These are phyloP conservation scores for Apiospora arundinis DNA, from an alignment of 2,329 filamentous ascomycete genomes.

Conservation along the genomic window DNA sequence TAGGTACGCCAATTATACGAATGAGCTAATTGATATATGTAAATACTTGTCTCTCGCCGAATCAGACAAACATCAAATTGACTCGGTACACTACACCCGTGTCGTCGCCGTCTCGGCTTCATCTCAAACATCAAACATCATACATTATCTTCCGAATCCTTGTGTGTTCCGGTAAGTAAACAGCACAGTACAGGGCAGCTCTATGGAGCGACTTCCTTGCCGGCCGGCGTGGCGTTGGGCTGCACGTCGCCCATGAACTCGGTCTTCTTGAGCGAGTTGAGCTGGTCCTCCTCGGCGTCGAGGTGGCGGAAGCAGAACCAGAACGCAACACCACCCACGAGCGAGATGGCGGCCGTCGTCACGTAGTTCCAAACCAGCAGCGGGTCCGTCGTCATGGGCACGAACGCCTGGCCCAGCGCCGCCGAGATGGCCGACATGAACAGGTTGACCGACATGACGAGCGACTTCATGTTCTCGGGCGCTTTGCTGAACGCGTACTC, in stretches of 20 bases:
- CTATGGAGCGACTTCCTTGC: not conserved
- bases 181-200: too few relatives aligned
- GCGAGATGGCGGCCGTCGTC: conserved; percentile 65
- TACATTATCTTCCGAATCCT: not conserved
- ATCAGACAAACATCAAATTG: not conserved
- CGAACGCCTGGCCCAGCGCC: conserved; percentile 53
- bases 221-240: not conserved
- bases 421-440: conserved; percentile 64
- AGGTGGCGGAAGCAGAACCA: conserved; percentile 72
- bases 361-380: conserved; percentile 66
- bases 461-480: conserved; percentile 67
- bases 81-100: not conserved
- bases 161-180: not conserved
- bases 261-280: conserved; percentile 53
- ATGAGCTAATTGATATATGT: not conserved
- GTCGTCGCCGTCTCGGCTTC: not conserved
- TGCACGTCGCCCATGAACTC: conserved; percentile 12
- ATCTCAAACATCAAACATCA: not conserved
- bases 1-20: not conserved
- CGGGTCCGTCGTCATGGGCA: conserved; percentile 50
- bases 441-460: conserved; percentile 62
- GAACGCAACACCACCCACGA: conserved; percentile 67
- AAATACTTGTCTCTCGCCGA: not conserved
- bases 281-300: conserved; percentile 70
- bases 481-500: conserved; percentile 75